Evolutionary conservation across 176 grass and related monocot genomes (phyloP).

Genomic region (Pontederia paniculata): DNA sequence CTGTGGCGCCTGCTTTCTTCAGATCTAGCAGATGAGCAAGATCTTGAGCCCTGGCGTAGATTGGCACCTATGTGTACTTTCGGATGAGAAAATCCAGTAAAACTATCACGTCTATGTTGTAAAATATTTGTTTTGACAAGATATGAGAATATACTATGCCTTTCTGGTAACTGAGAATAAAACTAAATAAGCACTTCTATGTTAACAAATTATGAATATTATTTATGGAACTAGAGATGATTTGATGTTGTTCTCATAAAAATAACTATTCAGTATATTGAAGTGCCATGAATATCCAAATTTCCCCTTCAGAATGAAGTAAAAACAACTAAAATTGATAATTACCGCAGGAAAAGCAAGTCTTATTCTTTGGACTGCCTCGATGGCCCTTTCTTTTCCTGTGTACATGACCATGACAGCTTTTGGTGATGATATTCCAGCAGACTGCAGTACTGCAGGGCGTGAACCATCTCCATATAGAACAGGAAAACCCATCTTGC

Average conservation of each 20-base stretch:
- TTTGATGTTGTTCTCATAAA: too few relatives aligned
- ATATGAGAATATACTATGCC: too few relatives aligned
- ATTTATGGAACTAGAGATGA: too few relatives aligned
- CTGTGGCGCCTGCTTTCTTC: conserved; percentile 82
- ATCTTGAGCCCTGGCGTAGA: conserved; percentile 69
- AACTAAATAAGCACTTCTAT: too few relatives aligned
- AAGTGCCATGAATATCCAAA: not conserved
- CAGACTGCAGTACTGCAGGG: conserved; percentile 86
- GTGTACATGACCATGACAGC: conserved; percentile 96
- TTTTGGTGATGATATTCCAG: conserved; percentile 86
- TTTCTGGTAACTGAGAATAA: too few relatives aligned
- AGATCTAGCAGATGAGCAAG: conserved; percentile 75
- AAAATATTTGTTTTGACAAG: too few relatives aligned
- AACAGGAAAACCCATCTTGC: conserved; percentile 68
- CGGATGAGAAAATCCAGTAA: too few relatives aligned
- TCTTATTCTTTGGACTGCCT: conserved; percentile 73
- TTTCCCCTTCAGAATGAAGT: not conserved
- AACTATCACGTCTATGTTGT: too few relatives aligned
- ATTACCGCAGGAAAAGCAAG: conserved; percentile 89
- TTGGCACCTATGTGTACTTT: conserved; percentile 60
- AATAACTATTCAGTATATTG: too few relatives aligned
- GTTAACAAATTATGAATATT: too few relatives aligned
- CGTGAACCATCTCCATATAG: conserved; percentile 89
- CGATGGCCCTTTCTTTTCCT: conserved; percentile 56
- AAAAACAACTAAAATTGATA: not conserved